phyloP scores from a whole-genome alignment of 1,139 yeast species.

The Protomyces macrosporus region DNA sequence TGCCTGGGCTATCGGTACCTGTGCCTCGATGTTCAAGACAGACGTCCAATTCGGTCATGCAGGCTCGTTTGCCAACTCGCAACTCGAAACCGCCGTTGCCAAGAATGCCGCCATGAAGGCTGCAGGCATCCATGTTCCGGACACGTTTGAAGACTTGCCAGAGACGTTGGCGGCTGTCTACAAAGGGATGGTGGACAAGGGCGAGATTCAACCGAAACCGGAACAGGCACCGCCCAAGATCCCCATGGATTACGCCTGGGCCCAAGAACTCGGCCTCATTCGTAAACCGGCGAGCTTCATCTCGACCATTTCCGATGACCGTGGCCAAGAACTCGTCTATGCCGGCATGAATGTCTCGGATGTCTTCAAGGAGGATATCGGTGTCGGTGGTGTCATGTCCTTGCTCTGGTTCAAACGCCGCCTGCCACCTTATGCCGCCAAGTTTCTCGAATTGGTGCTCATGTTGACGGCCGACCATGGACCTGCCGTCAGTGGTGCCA shows the following conservation, averaged over 20 bases:
- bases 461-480: conserved; percentile 50
- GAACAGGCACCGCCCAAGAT: conserved; percentile 48
- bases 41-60: conserved; percentile 50
- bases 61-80: conserved; percentile 48
- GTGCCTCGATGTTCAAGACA: conserved; percentile 48
- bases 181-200: conserved; percentile 41
- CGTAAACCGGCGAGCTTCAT: conserved; percentile 49
- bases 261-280: conserved; percentile 46
- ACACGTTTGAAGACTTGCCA: conserved; percentile 47
- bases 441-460: conserved; percentile 47
- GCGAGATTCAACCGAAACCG: conserved; percentile 40
- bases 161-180: conserved; percentile 42
- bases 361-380: conserved; percentile 47
- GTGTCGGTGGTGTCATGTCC: conserved; percentile 49
- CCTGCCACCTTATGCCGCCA: conserved; percentile 45
- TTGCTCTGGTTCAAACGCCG: conserved; percentile 47
- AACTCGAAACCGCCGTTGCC: conserved; percentile 45
- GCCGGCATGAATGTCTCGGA: conserved; percentile 49
- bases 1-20: conserved; percentile 49
- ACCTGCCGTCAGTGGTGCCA: conserved; percentile 48
- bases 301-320: conserved; percentile 47
- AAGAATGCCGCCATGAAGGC: conserved; percentile 47
- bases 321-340: conserved; percentile 47
- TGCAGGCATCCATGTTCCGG: conserved; percentile 46
- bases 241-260: conserved; percentile 49